These are phyloP conservation scores for Termitomyces sp. DNA, from an alignment of 768 basidiomycete species.

Conservation along the genomic window DNA sequence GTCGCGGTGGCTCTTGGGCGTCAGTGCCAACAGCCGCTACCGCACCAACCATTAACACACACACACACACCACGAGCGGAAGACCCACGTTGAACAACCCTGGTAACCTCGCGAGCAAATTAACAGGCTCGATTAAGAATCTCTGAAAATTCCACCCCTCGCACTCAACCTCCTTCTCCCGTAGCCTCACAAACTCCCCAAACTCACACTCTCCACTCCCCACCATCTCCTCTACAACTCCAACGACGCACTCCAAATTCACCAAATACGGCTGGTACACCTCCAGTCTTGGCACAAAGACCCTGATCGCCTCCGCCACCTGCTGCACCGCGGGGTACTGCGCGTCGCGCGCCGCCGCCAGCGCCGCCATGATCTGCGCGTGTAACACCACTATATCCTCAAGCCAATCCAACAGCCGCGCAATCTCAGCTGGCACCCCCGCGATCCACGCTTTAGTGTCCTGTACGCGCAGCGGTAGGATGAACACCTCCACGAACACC, in stretches of 20 bases:
- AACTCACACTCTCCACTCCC: conserved; percentile 60
- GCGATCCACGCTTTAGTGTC: conserved; percentile 72
- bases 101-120: conserved; percentile 65
- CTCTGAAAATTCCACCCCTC: conserved; percentile 59
- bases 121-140: conserved; percentile 72
- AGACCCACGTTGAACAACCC: conserved; percentile 64
- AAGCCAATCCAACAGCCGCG: conserved; percentile 79
- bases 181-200: conserved; percentile 77
- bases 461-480: conserved; percentile 70
- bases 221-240: conserved; percentile 43
- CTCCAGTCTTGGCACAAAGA: conserved; percentile 64
- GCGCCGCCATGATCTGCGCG: conserved; percentile 42
- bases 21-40: conserved; percentile 66
- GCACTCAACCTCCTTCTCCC: conserved; percentile 48
- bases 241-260: conserved; percentile 54
- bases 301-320: conserved; percentile 53
- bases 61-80: not conserved
- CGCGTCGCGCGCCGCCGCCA: conserved; percentile 29
- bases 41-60: not conserved
- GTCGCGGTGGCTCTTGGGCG: conserved; percentile 65
- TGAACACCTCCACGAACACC: conserved; percentile 64
- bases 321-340: conserved; percentile 41
- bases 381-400: conserved; percentile 85
- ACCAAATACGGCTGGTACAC: conserved; percentile 87
- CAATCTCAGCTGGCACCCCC: conserved; percentile 67